Percentiles rank a stretch among this genome's conserved stretches.
These are phyloP conservation scores for Polyporus arcularius DNA, from an alignment of 768 basidiomycete species.

Conservation along the genomic window DNA sequence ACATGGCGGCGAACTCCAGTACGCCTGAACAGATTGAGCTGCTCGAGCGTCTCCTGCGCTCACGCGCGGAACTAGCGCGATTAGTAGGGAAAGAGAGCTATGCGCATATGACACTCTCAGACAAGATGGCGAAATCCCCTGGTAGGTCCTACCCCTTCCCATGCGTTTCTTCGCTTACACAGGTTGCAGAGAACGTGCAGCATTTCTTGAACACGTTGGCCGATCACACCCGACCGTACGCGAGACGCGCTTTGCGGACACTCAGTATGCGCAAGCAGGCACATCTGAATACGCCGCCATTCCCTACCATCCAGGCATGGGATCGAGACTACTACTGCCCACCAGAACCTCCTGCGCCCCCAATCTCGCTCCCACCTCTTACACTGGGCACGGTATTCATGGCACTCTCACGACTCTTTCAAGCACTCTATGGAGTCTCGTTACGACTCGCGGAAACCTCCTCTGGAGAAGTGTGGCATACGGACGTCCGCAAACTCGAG, in stretches of 20 bases:
- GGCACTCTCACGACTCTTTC: conserved; percentile 89
- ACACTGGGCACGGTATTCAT: conserved; percentile 91
- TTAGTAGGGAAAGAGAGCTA: conserved; percentile 86
- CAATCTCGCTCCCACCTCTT: conserved; percentile 69
- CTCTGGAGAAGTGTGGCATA: conserved; percentile 87
- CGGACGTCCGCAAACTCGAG: conserved; percentile 86
- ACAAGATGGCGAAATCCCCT: conserved; percentile 97
- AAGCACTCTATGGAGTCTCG: conserved; percentile 82
- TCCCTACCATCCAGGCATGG: conserved; percentile 87
- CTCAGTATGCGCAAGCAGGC: conserved; percentile 72
- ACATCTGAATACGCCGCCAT: conserved; percentile 57
- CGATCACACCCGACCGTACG: conserved; percentile 77
- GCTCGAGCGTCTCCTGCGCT: conserved; percentile 73
- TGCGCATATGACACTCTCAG: conserved; percentile 82
- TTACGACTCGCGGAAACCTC: conserved; percentile 68
- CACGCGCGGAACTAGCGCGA: conserved; percentile 79
- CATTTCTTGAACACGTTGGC: conserved; percentile 84
- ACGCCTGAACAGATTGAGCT: conserved; percentile 72
- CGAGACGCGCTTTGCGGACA: conserved; percentile 69
- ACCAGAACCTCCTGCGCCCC: conserved; percentile 73
- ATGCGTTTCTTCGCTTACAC: background rate
- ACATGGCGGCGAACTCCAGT: conserved; percentile 80
- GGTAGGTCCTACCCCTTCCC: conserved; percentile 45
- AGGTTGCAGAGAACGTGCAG: conserved; percentile 72
- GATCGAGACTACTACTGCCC: conserved; percentile 94